These are phyloP conservation scores for Ceratocystis papillata DNA, from an alignment of 2,329 filamentous ascomycete genomes.

Conservation along the genomic window DNA sequence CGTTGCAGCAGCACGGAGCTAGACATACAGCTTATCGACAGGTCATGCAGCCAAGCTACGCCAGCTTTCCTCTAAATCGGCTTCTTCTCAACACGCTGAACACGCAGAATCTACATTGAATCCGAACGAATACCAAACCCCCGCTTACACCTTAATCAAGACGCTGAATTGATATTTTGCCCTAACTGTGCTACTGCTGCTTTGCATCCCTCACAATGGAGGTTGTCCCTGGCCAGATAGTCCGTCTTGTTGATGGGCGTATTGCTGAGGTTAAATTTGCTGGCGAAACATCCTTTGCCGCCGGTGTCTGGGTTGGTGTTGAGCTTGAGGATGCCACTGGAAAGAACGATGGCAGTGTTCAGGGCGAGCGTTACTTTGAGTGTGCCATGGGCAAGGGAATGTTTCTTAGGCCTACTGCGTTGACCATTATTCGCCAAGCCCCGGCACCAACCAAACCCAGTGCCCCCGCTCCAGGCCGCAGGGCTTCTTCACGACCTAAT, in stretches of 20 bases:
- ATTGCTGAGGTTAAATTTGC: conserved; percentile 69
- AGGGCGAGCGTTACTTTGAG: conserved; percentile 79
- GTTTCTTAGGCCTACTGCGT: conserved; percentile 67
- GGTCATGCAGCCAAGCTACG: conserved; percentile 2
- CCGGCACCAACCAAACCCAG: conserved; percentile 33
- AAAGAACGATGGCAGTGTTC: conserved; percentile 89
- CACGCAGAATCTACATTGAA: no score
- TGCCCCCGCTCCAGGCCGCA: conserved; percentile 30
- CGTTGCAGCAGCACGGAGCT: conserved; percentile 2
- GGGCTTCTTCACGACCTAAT: conserved; percentile 38
- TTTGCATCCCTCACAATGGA: conserved; percentile 16
- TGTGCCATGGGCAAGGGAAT: conserved; percentile 68
- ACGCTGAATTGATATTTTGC: not conserved
- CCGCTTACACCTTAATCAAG: no score
- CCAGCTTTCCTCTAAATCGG: not conserved
- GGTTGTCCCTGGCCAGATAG: conserved; percentile 50
- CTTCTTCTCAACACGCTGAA: not conserved
- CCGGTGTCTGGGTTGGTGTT: conserved; percentile 77
- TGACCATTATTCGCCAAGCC: conserved; percentile 47
- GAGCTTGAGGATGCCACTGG: conserved; percentile 72
- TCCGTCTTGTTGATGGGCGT: conserved; percentile 65
- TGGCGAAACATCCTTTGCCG: conserved; percentile 66
- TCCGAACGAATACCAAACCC: no score
- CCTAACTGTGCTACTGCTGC: no score
- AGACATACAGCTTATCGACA: not conserved